Conservation (phyloP, 1,139 yeast species). For the Sugiyamaella pinicola region DNA sequence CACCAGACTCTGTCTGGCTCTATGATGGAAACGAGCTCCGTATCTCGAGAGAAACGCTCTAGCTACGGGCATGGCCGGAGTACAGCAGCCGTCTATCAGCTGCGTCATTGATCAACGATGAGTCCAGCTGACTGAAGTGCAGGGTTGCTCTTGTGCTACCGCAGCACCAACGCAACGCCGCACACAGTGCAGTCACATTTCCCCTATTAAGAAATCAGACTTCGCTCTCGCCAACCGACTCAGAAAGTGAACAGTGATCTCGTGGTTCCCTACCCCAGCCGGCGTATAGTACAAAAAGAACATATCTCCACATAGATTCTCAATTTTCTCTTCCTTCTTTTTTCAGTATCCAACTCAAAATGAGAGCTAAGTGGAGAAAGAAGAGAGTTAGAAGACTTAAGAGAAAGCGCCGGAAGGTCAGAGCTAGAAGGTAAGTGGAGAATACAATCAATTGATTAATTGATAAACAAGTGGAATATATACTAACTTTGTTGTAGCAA, state of each 20-base stretch:
- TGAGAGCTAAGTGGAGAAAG: conserved; percentile 76
- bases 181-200: conserved; percentile 14
- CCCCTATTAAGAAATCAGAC: conserved; percentile 4
- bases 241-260: conserved; percentile 5
- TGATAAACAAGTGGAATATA: neutral
- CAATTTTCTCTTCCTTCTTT: conserved; percentile 20
- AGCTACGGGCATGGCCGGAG: neutral
- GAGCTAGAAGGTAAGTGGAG: conserved; percentile 70
- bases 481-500: conserved; percentile 22
- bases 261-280: conserved; percentile 18
- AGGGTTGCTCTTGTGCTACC: neutral
- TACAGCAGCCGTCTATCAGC: neutral
- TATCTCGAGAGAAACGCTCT: too few relatives aligned
- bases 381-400: conserved; percentile 99
- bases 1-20: neutral
- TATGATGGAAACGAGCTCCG: too few relatives aligned
- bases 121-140: neutral
- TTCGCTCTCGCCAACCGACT: conserved; percentile 3
- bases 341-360: conserved; percentile 26
- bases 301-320: conserved; percentile 9
- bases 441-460: neutral
- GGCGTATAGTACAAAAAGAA: conserved; percentile 11
- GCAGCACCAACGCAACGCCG: conserved; percentile 1
- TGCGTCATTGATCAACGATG: conserved; percentile 1
- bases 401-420: conserved; percentile 99